These are phyloP conservation scores for Botrytis cinerea DNA, from an alignment of 2,329 filamentous ascomycete species.

Conservation along the genomic window DNA sequence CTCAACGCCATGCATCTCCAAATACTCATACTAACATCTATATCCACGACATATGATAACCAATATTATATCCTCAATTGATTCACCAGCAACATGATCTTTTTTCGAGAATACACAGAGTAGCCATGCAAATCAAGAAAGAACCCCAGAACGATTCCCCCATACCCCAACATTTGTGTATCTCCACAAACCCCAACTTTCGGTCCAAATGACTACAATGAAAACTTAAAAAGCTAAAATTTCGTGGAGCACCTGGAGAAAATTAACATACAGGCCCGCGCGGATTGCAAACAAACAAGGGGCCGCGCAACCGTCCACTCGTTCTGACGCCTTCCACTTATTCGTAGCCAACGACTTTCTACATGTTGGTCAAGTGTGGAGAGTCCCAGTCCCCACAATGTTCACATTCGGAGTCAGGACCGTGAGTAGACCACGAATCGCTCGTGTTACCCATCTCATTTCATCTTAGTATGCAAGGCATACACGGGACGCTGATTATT, in stretches of 20 bases:
- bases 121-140: not conserved
- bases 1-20: not conserved
- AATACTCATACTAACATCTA: not conserved
- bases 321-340: not conserved
- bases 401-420: not conserved
- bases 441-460: not conserved
- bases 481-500: not conserved
- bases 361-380: not conserved
- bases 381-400: not conserved
- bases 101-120: accelerated
- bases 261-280: not conserved
- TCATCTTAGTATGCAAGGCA: not conserved
- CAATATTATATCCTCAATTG: not conserved
- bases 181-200: constrained; percentile 9
- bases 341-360: not conserved
- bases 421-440: not conserved
- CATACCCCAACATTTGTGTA: not conserved
- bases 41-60: not conserved
- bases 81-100: not conserved
- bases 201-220: not conserved
- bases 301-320: constrained; percentile 3
- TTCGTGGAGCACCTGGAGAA: not conserved
- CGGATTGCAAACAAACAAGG: not conserved
- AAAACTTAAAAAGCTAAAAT: not conserved
- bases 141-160: not conserved